Evolutionary conservation across 1,139 yeast genomes (phyloP).

Genomic region (Diutina siamensis): DNA sequence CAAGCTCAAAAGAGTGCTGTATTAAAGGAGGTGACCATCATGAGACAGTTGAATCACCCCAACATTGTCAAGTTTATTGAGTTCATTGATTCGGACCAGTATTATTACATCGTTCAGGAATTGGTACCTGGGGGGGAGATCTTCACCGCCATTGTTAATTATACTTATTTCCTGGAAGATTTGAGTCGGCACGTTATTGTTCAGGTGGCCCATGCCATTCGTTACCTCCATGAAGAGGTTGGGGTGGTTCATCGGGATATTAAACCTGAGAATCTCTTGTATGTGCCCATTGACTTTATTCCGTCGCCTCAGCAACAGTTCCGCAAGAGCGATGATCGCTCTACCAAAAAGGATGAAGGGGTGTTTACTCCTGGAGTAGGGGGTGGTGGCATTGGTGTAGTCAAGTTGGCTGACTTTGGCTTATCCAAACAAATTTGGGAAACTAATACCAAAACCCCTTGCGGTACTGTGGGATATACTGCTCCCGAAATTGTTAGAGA

Average conservation of each 20-base stretch:
- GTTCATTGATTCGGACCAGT: slow-evolving; percentile 37
- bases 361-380: slow-evolving; percentile 35
- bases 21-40: slow-evolving; percentile 46
- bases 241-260: slow-evolving; percentile 49
- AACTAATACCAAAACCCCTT: slow-evolving; percentile 48
- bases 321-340: slow-evolving; percentile 36
- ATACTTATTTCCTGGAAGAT: slow-evolving; percentile 45
- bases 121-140: slow-evolving; percentile 60
- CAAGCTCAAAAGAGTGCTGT: slow-evolving; percentile 41
- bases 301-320: slow-evolving; percentile 31
- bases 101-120: slow-evolving; percentile 56
- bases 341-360: slow-evolving; percentile 41
- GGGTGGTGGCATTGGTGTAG: slow-evolving; percentile 41
- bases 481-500: slow-evolving; percentile 53
- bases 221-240: slow-evolving; percentile 43
- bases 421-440: slow-evolving; percentile 48
- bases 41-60: slow-evolving; percentile 42
- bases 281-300: slow-evolving; percentile 48
- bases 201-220: slow-evolving; percentile 38
- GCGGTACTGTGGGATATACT: slow-evolving; percentile 39
- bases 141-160: slow-evolving; percentile 44
- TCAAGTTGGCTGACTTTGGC: slow-evolving; percentile 48
- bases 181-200: slow-evolving; percentile 48
- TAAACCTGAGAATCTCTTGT: slow-evolving; percentile 44
- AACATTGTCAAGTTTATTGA: slow-evolving; percentile 38